Conservation (phyloP, 768 basidiomycete species). For the Boletus subparvulus region DNA sequence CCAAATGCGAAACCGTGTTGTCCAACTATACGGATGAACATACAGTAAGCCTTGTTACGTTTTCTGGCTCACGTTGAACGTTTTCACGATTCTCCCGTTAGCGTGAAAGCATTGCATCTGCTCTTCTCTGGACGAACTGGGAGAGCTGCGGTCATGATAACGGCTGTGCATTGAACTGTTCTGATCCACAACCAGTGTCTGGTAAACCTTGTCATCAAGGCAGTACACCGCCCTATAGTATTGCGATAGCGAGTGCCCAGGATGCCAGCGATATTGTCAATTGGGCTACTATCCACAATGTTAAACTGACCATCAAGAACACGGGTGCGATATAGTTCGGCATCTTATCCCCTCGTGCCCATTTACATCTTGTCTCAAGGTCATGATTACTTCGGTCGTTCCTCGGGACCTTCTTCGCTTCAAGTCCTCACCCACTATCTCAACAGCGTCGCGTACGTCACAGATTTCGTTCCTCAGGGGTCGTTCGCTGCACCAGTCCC, state of each 20-base stretch:
- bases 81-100: neutral
- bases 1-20: constrained; percentile 8
- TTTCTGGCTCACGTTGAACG: too few species aligned
- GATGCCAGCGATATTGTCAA: constrained; percentile 18
- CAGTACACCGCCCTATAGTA: constrained; percentile 15
- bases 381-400: too few species aligned
- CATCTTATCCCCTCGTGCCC: too few species aligned
- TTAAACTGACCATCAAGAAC: constrained; percentile 9
- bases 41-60: neutral
- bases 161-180: constrained; percentile 20
- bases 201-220: constrained; percentile 14
- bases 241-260: constrained; percentile 12
- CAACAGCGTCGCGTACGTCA: too few species aligned
- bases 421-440: too few species aligned
- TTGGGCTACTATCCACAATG: constrained; percentile 13
- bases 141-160: constrained; percentile 15
- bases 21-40: constrained; percentile 13
- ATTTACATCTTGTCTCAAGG: too few species aligned
- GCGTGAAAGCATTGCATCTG: constrained; percentile 15
- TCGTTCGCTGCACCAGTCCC: constrained; percentile 8
- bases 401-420: too few species aligned
- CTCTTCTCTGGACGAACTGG: constrained; percentile 24
- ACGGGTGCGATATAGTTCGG: neutral
- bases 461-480: constrained; percentile 11
- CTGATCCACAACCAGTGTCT: constrained; percentile 13